Evolutionary conservation across 1,284 basidiomycete genomes (phyloP).

Genomic region (Quambalaria eucalypti): DNA sequence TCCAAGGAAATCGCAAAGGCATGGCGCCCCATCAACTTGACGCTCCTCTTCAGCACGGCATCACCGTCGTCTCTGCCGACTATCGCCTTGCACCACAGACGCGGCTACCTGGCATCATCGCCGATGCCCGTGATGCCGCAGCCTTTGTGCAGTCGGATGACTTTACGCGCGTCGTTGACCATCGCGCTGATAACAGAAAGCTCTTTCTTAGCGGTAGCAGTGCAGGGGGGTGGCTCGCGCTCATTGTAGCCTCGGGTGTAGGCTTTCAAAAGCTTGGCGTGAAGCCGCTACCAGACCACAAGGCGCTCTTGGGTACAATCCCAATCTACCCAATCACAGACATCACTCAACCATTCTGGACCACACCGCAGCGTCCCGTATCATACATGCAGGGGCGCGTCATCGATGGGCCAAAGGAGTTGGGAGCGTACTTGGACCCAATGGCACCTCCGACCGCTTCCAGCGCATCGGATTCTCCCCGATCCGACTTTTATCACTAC

Average conservation of each 20-base stretch:
- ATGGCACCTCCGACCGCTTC: slow-evolving; percentile 2
- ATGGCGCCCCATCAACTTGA: background rate
- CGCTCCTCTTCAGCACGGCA: background rate
- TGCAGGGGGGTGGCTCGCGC: slow-evolving; percentile 32
- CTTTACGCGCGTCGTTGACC: background rate
- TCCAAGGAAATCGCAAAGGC: slow-evolving; percentile 9
- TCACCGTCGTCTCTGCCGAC: slow-evolving; percentile 9
- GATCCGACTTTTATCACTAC: slow-evolving; percentile 23
- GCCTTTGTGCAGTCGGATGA: slow-evolving; percentile 7
- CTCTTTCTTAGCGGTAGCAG: slow-evolving; percentile 20
- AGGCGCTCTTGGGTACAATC: slow-evolving; percentile 5
- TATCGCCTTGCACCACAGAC: slow-evolving; percentile 32
- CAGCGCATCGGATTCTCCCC: slow-evolving; percentile 3
- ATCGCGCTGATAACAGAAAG: slow-evolving; percentile 12
- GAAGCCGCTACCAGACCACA: slow-evolving; percentile 1
- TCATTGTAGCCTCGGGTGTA: slow-evolving; percentile 16
- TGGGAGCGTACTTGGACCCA: slow-evolving; percentile 19
- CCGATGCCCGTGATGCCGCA: slow-evolving; percentile 15
- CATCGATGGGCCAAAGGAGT: slow-evolving; percentile 13
- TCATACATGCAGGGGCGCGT: slow-evolving; percentile 18
- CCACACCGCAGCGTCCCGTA: slow-evolving; percentile 23
- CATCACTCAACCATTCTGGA: slow-evolving; percentile 27
- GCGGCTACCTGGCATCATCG: slow-evolving; percentile 20
- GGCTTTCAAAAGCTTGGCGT: slow-evolving; percentile 23
- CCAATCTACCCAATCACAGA: slow-evolving; percentile 36